Evolutionary conservation across 441 rosid genomes (phyloP).

Genomic region (Euphorbia corollata): DNA sequence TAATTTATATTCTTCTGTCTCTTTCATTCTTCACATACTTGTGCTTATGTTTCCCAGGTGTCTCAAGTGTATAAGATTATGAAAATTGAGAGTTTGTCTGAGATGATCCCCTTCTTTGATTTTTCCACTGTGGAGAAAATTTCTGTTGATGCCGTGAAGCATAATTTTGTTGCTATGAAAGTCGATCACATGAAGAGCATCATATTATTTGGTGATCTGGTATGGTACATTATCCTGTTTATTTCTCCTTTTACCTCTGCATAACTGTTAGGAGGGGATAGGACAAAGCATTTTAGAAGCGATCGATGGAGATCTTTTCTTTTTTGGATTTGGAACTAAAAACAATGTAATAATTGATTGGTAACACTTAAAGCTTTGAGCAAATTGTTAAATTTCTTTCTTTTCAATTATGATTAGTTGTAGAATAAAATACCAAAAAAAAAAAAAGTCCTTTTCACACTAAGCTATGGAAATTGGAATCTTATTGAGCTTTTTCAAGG

Average conservation of each 20-base stretch:
- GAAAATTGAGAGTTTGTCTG: conserved; percentile 66
- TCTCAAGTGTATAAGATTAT: conserved; percentile 83
- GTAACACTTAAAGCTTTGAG: neutral
- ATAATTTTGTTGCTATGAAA: conserved; percentile 76
- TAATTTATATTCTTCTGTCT: neutral
- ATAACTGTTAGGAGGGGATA: neutral
- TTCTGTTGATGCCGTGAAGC: conserved; percentile 83
- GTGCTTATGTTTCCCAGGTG: conserved; percentile 43
- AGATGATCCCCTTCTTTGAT: conserved; percentile 83
- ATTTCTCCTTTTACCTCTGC: neutral
- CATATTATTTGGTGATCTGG: conserved; percentile 62
- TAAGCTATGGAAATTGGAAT: neutral
- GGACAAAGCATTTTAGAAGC: neutral
- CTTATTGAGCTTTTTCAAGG: too few relatives aligned
- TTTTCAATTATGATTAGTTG: too few relatives aligned
- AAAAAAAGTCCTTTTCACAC: neutral
- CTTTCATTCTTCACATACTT: neutral
- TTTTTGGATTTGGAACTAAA: neutral
- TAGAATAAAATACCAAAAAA: too few relatives aligned
- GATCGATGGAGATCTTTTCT: neutral
- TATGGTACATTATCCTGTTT: conserved; percentile 25
- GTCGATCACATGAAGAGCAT: conserved; percentile 77
- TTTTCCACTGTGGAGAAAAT: conserved; percentile 81
- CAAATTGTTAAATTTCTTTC: neutral
- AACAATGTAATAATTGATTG: neutral